Conservation (phyloP, 768 basidiomycete species). For the Termitomyces titanicus region DNA sequence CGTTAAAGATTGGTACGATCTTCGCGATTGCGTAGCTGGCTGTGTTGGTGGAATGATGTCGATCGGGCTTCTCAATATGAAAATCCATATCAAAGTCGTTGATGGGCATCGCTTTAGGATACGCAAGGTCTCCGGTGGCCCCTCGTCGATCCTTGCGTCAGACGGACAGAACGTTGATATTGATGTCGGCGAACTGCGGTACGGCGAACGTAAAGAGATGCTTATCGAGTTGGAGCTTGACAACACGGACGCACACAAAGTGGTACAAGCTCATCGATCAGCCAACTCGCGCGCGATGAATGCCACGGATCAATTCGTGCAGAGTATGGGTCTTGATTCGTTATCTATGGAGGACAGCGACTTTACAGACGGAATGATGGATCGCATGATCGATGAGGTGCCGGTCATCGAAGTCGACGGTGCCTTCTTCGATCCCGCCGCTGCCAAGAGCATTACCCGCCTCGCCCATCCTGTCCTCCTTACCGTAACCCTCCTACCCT, state of each 20-base stretch:
- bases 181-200: conserved; percentile 89
- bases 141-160: conserved; percentile 80
- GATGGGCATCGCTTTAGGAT: conserved; percentile 90
- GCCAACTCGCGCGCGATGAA: conserved; percentile 44
- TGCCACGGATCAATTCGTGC: conserved; percentile 88
- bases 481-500: conserved; percentile 85
- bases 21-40: conserved; percentile 88
- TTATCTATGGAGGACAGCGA: conserved; percentile 71
- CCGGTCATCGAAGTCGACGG: conserved; percentile 96
- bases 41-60: conserved; percentile 97
- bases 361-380: conserved; percentile 90
- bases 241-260: conserved; percentile 57
- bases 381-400: conserved; percentile 95
- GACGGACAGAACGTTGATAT: conserved; percentile 95
- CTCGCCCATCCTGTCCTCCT: conserved; percentile 93
- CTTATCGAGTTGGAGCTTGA: conserved; percentile 93
- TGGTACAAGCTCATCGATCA: conserved; percentile 23
- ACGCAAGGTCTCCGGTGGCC: conserved; percentile 90
- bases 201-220: conserved; percentile 98
- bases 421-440: conserved; percentile 89
- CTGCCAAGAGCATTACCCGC: conserved; percentile 78
- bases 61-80: conserved; percentile 89
- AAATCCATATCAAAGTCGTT: conserved; percentile 91
- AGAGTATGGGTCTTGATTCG: conserved; percentile 78
- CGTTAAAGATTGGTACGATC: conserved; percentile 96